Base-by-base conservation (phyloP, 495 filamentous ascomycete species). In the Aspergillus heteromorphus region DNA sequence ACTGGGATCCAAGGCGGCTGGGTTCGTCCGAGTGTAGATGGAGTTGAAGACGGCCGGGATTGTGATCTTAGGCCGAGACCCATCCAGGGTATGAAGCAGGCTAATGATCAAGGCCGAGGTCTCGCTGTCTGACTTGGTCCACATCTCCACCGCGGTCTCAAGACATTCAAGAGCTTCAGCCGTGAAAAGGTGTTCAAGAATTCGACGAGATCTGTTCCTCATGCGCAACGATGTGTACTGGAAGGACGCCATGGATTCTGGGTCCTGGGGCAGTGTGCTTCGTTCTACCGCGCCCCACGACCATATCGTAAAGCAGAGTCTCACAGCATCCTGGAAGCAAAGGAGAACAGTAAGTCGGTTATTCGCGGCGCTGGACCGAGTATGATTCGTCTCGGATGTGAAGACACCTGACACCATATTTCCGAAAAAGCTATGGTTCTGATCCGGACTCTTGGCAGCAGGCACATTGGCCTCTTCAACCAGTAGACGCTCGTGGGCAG, bases 21-120 rank as follows among this genome's bases (percentile, higher is more conserved):
- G 89, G 60, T 95, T 97, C 0, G 90, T 95, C 40, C 93, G 83
- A 56, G 91, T 95, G 65, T 96, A 97, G 20, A 97, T 88, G 2
- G 93, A 89, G 66, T 97, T 95, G 73, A 99, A 96, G 7, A 97
- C 86, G n/a, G 92, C 91, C 5, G 93, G 92, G 30, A 99, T 88
- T 0, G 91, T 89, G 67, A 95, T 88, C 72, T 90, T 92, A 1
- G 93, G 95, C 49, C 91, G 80, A 7, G 91, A 93, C 11, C 90
- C 90, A 58, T 97, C 91, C 27, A 99, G 79, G 8, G 91, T 91
- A 60, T 97, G 90, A 20, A 99, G 77, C 31, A 99, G 77, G 54
- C 85, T 87, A 56, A 97, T 85, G 10, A 96, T 84, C 10, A 78
- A 62, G 18, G 71, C 59, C 11, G 72, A 66, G n/a, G 60, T 68